Evolutionary conservation across 2,329 filamentous ascomycete species (phyloP), one percentile per base, ranked within the genome.

Genomic region (Samsoniella hepiali): DNA sequence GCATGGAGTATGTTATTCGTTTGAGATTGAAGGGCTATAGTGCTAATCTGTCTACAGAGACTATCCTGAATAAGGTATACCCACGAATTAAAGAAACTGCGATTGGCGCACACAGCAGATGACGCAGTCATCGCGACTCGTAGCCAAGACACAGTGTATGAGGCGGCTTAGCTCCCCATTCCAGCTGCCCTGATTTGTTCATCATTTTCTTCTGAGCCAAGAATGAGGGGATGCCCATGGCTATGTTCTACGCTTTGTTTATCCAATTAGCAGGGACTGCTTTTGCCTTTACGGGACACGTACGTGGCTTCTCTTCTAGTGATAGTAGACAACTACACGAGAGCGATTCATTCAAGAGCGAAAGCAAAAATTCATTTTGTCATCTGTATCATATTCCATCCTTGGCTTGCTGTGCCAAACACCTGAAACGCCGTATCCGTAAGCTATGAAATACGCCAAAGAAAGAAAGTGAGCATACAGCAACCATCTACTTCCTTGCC

Each of bases 1-100:
- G 85, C 70, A 82, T 86, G 77, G 86, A 89, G 80, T 87, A 77
- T 74, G 79, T 76, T 5, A 11, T 31, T 29, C 70, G 13, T 27
- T n/a, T 38, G 50, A 22, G 6, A 8, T 2, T 10, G 9, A 17
- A 45, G 7, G n/a, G 15, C 7, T 3, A 29, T 27, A 5, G 17
- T 29, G 22, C 29, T 65, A n/a, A n/a, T 27, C 51, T n/a, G 10
- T 29, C 29, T 29, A 31, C 31, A 78, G 75, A 60, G 72, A 76
- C 31, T 74, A 75, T 51, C 72, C 70, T 29, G 73, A 75, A 63
- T 74, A 68, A 67, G 17, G 15, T 15, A 49, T 38, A 36, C 7
- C 47, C 32, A 15, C 13, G 53, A 17, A 49, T 1, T 13, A 31
- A 17, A n/a, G 17, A 10, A 40, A 34, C 31, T 17, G 15, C 29